phyloP scores from a whole-genome alignment of 257 asterid genomes.

The Ballota nigra region DNA sequence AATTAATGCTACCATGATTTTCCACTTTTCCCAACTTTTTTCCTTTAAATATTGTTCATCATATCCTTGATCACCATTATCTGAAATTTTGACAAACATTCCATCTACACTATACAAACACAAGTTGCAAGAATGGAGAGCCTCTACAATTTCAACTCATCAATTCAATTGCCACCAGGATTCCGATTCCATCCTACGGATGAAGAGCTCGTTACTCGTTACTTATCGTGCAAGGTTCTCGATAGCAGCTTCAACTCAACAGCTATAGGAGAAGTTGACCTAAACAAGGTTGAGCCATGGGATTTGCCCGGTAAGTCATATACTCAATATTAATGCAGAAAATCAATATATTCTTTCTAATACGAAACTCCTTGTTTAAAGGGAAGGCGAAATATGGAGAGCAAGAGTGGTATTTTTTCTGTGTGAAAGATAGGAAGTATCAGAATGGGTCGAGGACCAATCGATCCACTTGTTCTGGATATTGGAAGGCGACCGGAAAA shows the following conservation, averaged over 20 bases:
- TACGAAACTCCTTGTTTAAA: neutral
- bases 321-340: neutral
- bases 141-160: neutral
- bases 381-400: slow-evolving; percentile 79
- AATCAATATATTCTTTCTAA: neutral
- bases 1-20: slow-evolving; percentile 10
- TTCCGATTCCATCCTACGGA: slow-evolving; percentile 70
- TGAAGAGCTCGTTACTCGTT: slow-evolving; percentile 64
- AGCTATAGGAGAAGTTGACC: slow-evolving; percentile 59
- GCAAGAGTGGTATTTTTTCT: slow-evolving; percentile 71
- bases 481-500: slow-evolving; percentile 82
- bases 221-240: slow-evolving; percentile 46
- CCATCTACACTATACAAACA: neutral
- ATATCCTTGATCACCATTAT: neutral
- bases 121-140: slow-evolving; percentile 23
- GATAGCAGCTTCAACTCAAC: slow-evolving; percentile 36
- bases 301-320: slow-evolving; percentile 65
- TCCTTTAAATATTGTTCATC: neutral
- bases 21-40: slow-evolving; percentile 4
- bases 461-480: slow-evolving; percentile 64
- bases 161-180: slow-evolving; percentile 55
- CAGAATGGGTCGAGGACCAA: slow-evolving; percentile 65
- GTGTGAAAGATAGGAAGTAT: slow-evolving; percentile 60
- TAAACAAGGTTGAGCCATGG: slow-evolving; percentile 78
- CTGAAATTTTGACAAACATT: neutral